Base-by-base conservation (phyloP, 2,329 filamentous ascomycete species). In the Venturia nashicola region DNA sequence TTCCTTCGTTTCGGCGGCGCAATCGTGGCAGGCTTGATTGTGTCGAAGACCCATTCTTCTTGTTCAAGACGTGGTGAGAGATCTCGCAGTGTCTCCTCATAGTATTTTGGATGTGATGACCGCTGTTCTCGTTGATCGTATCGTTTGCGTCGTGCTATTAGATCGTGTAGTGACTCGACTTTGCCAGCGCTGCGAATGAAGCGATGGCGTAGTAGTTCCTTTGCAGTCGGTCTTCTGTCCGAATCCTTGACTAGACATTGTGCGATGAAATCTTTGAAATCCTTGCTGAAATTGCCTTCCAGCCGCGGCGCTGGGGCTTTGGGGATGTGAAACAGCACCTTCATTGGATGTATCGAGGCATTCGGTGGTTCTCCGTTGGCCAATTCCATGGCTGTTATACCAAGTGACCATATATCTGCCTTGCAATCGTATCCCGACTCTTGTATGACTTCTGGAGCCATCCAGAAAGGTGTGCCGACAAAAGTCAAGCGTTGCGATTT, bases 361-460 rank as follows among this genome's bases (percentile, higher is more conserved):
- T 97, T 96, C 0, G 93, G 93, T 23, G 93, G 93, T 72, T 97
- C 92, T 67, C 92, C 92, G 66, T 90, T 89, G 62, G 93, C 93
- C 67, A 97, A 76, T 74, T 97, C 93, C 55, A 97, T 83, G 1
- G 93, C 92, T 0, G 93, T 97, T 72, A 97, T 97, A 46, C 93
- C 93, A 18, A 97, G 80, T 1, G 93, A 97, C 93, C 93, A 97
- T 65, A 97, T 96, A 72, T 97, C 93, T 57, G 93, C 93, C 77
- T 96, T 97, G 78, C 96, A 91, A 75, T 97, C 93, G 78, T 97
- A 97, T 59, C 93, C 93, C 65, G 91, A 96, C 75, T 99, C 93
- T 77, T 96, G 96, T 75, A 99, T 99, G 64, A 97, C 93, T 77
- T 99, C 93, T 12, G 93, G 93, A 2, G 94, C 93, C 93, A 99